Percentiles rank a stretch among this genome's conserved stretches.
phyloP scores from a whole-genome alignment of 768 basidiomycete genomes.

The Lentinula raphanica region DNA sequence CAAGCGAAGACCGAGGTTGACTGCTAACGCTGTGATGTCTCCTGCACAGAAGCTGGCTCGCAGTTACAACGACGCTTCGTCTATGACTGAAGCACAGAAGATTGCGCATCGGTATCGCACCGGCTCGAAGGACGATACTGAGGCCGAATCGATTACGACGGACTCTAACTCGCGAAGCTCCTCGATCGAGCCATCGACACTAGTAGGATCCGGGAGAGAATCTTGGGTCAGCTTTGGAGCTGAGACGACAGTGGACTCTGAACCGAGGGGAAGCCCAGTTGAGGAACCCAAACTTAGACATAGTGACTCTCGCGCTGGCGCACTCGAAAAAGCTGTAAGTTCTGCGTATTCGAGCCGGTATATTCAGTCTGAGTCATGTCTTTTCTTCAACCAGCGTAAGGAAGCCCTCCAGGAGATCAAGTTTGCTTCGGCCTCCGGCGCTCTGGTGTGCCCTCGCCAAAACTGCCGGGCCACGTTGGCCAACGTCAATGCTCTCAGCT shows the following conservation, averaged over 20 bases:
- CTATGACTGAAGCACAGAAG: slow-evolving; percentile 27
- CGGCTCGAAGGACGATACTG: slow-evolving; percentile 16
- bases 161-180: not conserved
- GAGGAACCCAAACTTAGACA: slow-evolving; percentile 24
- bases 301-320: slow-evolving; percentile 30
- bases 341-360: not conserved
- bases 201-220: not conserved
- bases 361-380: not conserved
- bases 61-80: not conserved
- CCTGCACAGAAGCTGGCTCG: not conserved
- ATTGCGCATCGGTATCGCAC: slow-evolving; percentile 33
- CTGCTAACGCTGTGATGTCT: not conserved
- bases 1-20: not conserved
- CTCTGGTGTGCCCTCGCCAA: slow-evolving; percentile 38
- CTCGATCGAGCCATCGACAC: not conserved
- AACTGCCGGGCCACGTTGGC: slow-evolving; percentile 33
- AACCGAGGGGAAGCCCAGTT: slow-evolving; percentile 1
- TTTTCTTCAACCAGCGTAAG: slow-evolving; percentile 20
- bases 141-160: not conserved
- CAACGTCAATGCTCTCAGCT: slow-evolving; percentile 25
- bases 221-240: not conserved
- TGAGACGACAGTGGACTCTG: not conserved
- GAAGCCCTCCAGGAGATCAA: slow-evolving; percentile 30
- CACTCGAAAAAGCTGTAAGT: slow-evolving; percentile 36
- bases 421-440: slow-evolving; percentile 21